phyloP scores from a whole-genome alignment of 2,329 filamentous ascomycete genomes.

The Fusarium falciforme region DNA sequence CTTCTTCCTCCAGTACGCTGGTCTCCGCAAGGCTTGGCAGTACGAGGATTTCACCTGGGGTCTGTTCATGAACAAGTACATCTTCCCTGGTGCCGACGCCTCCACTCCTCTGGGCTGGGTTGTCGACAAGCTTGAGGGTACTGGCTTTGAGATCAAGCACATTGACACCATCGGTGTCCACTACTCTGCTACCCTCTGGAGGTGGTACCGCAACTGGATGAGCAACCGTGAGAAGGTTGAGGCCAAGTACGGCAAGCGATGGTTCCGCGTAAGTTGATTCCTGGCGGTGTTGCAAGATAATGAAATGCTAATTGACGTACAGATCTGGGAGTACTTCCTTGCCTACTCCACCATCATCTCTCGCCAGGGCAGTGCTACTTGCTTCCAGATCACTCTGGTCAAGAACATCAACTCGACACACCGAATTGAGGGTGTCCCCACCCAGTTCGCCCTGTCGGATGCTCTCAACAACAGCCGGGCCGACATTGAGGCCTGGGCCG shows the following conservation, averaged over 20 bases:
- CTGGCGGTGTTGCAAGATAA: background rate
- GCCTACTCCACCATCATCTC: conserved; percentile 87
- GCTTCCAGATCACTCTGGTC: conserved; percentile 88
- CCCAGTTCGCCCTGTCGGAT: conserved; percentile 76
- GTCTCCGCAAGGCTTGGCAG: conserved; percentile 94
- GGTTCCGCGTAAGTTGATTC: conserved; percentile 83
- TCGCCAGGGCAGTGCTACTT: conserved; percentile 86
- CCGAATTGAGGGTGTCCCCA: conserved; percentile 79
- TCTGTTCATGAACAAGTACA: conserved; percentile 99
- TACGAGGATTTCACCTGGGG: conserved; percentile 99
- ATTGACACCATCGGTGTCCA: conserved; percentile 96
- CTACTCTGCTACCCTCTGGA: conserved; percentile 96
- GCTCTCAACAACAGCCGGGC: conserved; percentile 60
- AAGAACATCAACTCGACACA: conserved; percentile 95
- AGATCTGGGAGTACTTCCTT: conserved; percentile 96
- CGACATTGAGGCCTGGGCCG: conserved; percentile 50
- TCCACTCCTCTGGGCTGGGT: conserved; percentile 93
- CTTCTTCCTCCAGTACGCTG: conserved; percentile 96
- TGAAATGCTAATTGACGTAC: conserved; percentile 2
- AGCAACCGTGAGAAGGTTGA: conserved; percentile 91
- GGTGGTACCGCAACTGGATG: conserved; percentile 99
- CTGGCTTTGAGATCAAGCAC: conserved; percentile 79
- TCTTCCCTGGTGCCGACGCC: conserved; percentile 97
- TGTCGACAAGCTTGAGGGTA: conserved; percentile 84
- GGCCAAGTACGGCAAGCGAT: conserved; percentile 93